Conservation (phyloP, 257 asterid species). For the Anisodus acutangulus region DNA sequence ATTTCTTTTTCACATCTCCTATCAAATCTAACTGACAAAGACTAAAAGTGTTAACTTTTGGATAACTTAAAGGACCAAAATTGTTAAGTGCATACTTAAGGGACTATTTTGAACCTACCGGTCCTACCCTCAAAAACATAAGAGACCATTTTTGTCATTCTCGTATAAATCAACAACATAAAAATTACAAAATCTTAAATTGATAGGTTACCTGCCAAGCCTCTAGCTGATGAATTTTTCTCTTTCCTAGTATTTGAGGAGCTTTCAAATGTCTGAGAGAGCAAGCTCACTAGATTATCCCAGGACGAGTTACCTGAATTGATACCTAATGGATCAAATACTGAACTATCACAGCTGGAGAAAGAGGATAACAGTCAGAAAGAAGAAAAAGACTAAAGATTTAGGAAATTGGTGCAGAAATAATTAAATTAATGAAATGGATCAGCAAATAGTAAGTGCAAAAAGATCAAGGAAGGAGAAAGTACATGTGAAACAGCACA, state of each 20-base stretch:
- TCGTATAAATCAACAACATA: constrained; percentile 35
- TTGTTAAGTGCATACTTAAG: too few relatives aligned
- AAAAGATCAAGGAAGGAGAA: constrained; percentile 8
- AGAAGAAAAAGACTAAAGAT: neutral
- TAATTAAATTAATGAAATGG: neutral
- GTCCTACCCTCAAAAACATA: too few relatives aligned
- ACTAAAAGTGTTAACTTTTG: too few relatives aligned
- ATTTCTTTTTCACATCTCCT: too few relatives aligned
- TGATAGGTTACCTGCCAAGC: constrained; percentile 75
- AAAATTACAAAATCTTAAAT: constrained; percentile 21
- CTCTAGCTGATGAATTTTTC: constrained; percentile 69
- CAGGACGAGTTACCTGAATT: constrained; percentile 59
- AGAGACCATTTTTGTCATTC: too few relatives aligned
- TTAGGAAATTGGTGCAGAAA: neutral
- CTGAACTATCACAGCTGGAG: constrained; percentile 57
- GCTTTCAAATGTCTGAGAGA: constrained; percentile 63
- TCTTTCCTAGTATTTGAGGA: constrained; percentile 76
- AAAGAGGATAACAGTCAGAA: constrained; percentile 31
- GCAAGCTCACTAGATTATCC: constrained; percentile 48
- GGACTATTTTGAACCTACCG: too few relatives aligned
- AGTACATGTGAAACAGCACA: neutral
- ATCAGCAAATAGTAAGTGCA: neutral
- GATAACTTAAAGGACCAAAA: too few relatives aligned
- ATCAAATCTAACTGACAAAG: too few relatives aligned
- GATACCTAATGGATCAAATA: constrained; percentile 80